A percentile compares a stretch with the other conserved stretches of the same genome.
Conservation (phyloP, 2,329 filamentous ascomycete genomes). For the Fusarium chlamydosporum region DNA sequence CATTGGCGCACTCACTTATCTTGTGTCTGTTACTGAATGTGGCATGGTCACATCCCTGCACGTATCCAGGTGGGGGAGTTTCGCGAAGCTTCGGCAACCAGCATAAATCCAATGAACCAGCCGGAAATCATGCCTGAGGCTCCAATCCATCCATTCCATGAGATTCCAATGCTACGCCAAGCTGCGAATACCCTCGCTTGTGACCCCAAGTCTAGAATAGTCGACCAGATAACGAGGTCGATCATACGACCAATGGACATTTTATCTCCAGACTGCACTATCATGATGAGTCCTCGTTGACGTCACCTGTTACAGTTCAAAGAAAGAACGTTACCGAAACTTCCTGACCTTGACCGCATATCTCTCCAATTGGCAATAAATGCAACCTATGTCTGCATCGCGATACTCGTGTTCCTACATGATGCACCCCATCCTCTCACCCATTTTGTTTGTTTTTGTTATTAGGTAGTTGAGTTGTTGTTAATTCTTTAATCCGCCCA, state of each 20-base stretch:
- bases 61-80: conserved; percentile 19
- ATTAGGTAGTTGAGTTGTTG: background rate
- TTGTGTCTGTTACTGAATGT: background rate
- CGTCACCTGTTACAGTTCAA: conserved; percentile 29
- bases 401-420: background rate
- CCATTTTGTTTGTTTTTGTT: background rate
- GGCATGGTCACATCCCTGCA: conserved; percentile 8
- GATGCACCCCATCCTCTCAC: background rate
- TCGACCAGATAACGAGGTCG: background rate
- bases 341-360: conserved; percentile 18
- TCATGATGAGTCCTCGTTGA: conserved; percentile 26
- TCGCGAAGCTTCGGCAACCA: conserved; percentile 31
- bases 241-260: conserved; percentile 12
- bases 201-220: conserved; percentile 1
- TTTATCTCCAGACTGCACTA: background rate
- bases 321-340: conserved; percentile 24
- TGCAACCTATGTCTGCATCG: background rate
- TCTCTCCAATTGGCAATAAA: background rate
- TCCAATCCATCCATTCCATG: conserved; percentile 1
- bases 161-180: conserved; percentile 3
- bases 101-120: background rate
- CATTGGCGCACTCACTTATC: background rate
- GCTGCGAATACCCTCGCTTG: conserved; percentile 28
- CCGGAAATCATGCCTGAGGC: conserved; percentile 25
- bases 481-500: background rate